phyloP scores from a whole-genome alignment of 305 asterid genomes.

The Fraxinus greggii region DNA sequence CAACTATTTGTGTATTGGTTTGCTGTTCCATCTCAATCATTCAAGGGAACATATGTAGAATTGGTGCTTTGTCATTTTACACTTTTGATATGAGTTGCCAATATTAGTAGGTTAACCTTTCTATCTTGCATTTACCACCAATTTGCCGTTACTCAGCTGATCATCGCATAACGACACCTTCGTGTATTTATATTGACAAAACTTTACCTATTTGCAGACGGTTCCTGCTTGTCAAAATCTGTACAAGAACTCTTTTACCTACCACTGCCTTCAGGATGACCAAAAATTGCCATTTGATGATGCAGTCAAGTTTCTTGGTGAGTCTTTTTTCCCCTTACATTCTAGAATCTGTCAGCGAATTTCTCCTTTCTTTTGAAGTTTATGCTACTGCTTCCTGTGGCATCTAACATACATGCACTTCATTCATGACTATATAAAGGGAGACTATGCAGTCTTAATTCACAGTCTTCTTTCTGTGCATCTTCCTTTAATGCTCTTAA shows the following conservation, averaged over 20 bases:
- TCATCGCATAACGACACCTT: background rate
- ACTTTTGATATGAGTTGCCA: background rate
- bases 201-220: conserved; percentile 49
- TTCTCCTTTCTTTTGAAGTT: background rate
- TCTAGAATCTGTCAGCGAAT: background rate
- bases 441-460: background rate
- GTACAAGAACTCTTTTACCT: conserved; percentile 76
- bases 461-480: background rate
- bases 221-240: conserved; percentile 89
- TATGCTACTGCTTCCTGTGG: background rate
- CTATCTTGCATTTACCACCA: background rate
- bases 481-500: background rate
- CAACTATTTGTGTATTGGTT: background rate
- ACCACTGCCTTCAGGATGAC: conserved; percentile 78
- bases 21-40: background rate
- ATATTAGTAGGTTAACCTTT: background rate
- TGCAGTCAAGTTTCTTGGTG: conserved; percentile 75
- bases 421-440: background rate
- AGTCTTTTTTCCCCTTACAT: conserved; percentile 21
- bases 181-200: background rate
- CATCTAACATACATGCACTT: background rate
- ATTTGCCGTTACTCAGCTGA: background rate
- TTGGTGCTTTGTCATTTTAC: background rate
- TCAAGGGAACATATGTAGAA: background rate
- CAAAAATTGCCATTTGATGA: conserved; percentile 68